These are phyloP conservation scores for Lobosporangium transversale DNA, from an alignment of 192 early-diverging fungal species.

Conservation along the genomic window DNA sequence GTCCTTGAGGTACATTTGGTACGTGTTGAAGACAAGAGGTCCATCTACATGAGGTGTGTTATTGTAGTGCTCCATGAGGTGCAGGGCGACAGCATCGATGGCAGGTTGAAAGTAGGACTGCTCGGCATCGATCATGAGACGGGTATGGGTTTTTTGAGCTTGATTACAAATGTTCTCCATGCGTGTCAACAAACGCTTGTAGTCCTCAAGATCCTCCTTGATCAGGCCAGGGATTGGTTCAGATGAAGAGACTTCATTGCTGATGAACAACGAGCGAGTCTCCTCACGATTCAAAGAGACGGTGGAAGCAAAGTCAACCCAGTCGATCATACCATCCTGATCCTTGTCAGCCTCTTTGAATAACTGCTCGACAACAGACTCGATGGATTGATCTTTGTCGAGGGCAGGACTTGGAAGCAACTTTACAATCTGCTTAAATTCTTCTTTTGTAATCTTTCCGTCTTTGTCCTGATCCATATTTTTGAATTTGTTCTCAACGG, in stretches of 20 bases:
- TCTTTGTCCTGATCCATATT: slow-evolving; percentile 37
- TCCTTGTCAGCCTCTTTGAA: slow-evolving; percentile 63
- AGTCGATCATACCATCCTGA: slow-evolving; percentile 70
- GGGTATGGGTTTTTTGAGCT: slow-evolving; percentile 71
- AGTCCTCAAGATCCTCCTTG: slow-evolving; percentile 74
- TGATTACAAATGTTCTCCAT: slow-evolving; percentile 71
- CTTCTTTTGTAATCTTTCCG: slow-evolving; percentile 50
- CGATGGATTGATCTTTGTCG: slow-evolving; percentile 18
- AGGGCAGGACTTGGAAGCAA: slow-evolving; percentile 35
- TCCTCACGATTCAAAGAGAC: slow-evolving; percentile 72
- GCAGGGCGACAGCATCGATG: slow-evolving; percentile 85
- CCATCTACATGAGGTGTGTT: slow-evolving; percentile 24
- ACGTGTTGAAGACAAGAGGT: slow-evolving; percentile 92
- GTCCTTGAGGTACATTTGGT: slow-evolving; percentile 93
- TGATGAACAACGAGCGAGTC: slow-evolving; percentile 58
- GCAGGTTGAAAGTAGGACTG: slow-evolving; percentile 93
- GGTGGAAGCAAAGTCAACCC: slow-evolving; percentile 69
- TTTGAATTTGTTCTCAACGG: slow-evolving; percentile 61
- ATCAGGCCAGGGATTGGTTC: slow-evolving; percentile 35
- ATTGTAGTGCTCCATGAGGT: slow-evolving; percentile 80
- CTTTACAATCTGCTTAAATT: slow-evolving; percentile 45
- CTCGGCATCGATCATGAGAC: slow-evolving; percentile 93
- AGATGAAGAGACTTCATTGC: slow-evolving; percentile 7
- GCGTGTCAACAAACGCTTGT: slow-evolving; percentile 73
- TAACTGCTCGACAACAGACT: slow-evolving; percentile 37